Evolutionary conservation across 768 basidiomycete genomes (phyloP).

Genomic region (Podaxis pistillaris): DNA sequence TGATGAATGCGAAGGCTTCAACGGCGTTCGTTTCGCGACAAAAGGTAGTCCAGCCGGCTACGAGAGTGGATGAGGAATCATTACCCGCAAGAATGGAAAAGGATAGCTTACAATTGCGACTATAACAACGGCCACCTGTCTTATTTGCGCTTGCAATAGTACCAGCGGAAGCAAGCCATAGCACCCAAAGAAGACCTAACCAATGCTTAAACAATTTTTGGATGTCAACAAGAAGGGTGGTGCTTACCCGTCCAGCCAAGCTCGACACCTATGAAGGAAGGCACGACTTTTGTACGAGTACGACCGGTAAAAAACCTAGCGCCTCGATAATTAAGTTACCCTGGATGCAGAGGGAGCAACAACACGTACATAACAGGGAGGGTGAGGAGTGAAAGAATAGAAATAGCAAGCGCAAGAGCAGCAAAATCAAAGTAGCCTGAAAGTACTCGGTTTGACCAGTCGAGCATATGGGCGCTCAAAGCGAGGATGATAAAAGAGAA

Average conservation of each 20-base stretch:
- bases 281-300: slow-evolving; percentile 33
- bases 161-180: slow-evolving; percentile 43
- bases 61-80: not conserved
- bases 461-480: slow-evolving; percentile 24
- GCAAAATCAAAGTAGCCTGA: slow-evolving; percentile 26
- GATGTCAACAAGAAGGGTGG: not conserved
- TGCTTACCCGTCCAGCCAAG: slow-evolving; percentile 36
- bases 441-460: slow-evolving; percentile 13
- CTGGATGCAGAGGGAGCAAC: not conserved
- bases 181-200: slow-evolving; percentile 42
- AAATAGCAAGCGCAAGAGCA: slow-evolving; percentile 35
- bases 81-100: not conserved
- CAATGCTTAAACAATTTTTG: not conserved
- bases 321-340: not conserved
- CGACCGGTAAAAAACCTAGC: slow-evolving; percentile 35
- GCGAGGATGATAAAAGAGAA: slow-evolving; percentile 25
- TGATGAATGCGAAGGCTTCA: slow-evolving; percentile 44
- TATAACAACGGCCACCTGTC: slow-evolving; percentile 16
- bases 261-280: slow-evolving; percentile 41
- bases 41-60: slow-evolving; percentile 7
- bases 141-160: slow-evolving; percentile 26
- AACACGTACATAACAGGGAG: slow-evolving; percentile 37
- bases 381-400: slow-evolving; percentile 37
- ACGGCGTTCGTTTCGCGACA: slow-evolving; percentile 40
- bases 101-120: not conserved